Evolutionary conservation across 441 rosid genomes (phyloP).

Genomic region (Populus hybrid): DNA sequence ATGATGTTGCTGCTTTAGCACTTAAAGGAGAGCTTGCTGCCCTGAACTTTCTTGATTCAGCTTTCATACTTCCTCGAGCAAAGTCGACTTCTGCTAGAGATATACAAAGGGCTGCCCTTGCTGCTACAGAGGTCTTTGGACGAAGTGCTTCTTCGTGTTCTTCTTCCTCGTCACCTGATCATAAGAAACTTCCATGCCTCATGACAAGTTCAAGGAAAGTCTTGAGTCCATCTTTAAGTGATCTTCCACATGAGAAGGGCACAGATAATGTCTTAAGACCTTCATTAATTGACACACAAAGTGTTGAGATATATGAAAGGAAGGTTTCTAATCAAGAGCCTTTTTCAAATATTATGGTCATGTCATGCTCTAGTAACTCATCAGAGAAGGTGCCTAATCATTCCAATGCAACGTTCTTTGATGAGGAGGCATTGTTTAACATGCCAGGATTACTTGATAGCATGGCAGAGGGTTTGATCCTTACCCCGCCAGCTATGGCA

Average conservation of each 20-base stretch:
- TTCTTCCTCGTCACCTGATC: not conserved
- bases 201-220: not conserved
- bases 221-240: not conserved
- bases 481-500: conserved; percentile 27
- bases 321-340: not conserved
- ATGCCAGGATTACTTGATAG: conserved; percentile 34
- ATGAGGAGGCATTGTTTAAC: conserved; percentile 41
- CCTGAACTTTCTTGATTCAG: conserved; percentile 29
- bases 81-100: conserved; percentile 25
- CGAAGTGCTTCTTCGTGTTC: not conserved
- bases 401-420: conserved; percentile 13
- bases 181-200: not conserved
- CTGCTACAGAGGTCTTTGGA: conserved; percentile 12
- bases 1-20: conserved; percentile 41
- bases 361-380: not conserved
- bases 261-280: not conserved
- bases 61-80: conserved; percentile 23
- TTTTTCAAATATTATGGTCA: not conserved
- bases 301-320: not conserved
- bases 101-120: conserved; percentile 24
- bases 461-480: conserved; percentile 43
- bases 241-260: not conserved
- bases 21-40: conserved; percentile 25
- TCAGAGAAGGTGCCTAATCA: not conserved
- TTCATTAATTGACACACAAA: not conserved